Percentiles rank a stretch among this genome's conserved stretches.
These are phyloP conservation scores for Debaryomyces prosopidis DNA, from an alignment of 805 yeast genomes.

Conservation along the genomic window DNA sequence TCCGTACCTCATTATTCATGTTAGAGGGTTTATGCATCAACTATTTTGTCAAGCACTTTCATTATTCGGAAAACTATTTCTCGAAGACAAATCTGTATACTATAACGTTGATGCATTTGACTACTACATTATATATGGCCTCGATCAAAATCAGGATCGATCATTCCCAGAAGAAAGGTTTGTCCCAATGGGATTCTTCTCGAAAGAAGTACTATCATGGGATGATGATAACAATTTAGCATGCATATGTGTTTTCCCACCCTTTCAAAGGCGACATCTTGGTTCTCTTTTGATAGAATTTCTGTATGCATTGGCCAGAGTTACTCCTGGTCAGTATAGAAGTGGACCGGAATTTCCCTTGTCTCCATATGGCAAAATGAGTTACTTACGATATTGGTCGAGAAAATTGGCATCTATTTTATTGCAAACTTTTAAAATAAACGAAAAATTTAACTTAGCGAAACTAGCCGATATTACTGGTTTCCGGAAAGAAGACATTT, in stretches of 20 bases:
- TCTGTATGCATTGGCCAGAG: slow-evolving; percentile 69
- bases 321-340: slow-evolving; percentile 51
- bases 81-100: slow-evolving; percentile 87
- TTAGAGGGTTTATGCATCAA: slow-evolving; percentile 63
- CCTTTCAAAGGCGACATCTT: slow-evolving; percentile 75
- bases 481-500: slow-evolving; percentile 61
- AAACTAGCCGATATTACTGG: slow-evolving; percentile 60
- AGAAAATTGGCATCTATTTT: slow-evolving; percentile 30
- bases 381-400: slow-evolving; percentile 80
- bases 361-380: slow-evolving; percentile 73
- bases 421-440: slow-evolving; percentile 6
- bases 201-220: slow-evolving; percentile 79
- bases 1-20: slow-evolving; percentile 53
- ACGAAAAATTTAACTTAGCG: slow-evolving; percentile 39
- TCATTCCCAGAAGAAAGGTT: slow-evolving; percentile 9
- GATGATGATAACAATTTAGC: slow-evolving; percentile 81
- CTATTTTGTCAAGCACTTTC: slow-evolving; percentile 81
- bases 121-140: slow-evolving; percentile 71
- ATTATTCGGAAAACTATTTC: slow-evolving; percentile 81
- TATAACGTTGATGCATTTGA: slow-evolving; percentile 78
- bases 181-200: slow-evolving; percentile 86
- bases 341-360: slow-evolving; percentile 95
- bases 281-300: slow-evolving; percentile 83
- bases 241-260: slow-evolving; percentile 89
- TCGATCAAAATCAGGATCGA: slow-evolving; percentile 19